Base-by-base conservation (phyloP, 2,329 filamentous ascomycete genomes). In the Drechslerella dactyloides region DNA sequence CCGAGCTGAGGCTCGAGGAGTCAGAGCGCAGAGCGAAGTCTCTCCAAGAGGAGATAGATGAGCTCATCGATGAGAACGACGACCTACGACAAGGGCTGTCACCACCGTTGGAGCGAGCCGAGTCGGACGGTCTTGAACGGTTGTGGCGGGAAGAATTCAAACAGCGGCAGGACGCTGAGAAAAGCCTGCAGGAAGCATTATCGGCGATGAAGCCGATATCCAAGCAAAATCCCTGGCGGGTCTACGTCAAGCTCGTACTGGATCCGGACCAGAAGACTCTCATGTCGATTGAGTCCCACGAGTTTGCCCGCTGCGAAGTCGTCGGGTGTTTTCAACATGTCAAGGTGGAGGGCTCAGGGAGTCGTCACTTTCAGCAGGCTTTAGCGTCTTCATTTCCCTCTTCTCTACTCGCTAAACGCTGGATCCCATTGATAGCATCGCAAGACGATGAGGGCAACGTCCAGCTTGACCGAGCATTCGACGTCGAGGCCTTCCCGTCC, bases 221-320 rank as follows among this genome's bases (percentile, higher is more conserved):
- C 21, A 72, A 72, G 21, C 53, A 72, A 33, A 72, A 72, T 54
- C 68, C 68, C 21, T 72, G 68, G 68, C n/a, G 54, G 48, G 60
- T 72, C 13, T 59, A 65, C 52, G 68, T 72, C 60, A 72, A 72
- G 24, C 51, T 72, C 11, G 51, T 72, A 15, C 23, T 72, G 11
- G 68, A 72, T 42, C 60, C 68, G 11, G 60, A 72, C 24, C 68
- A 72, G 37, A 72, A 48, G 50, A 53, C 33, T 15, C 68, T 60
- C n/a, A 17, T 55, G 4, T 5, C 55, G n/a, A 30, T 13, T 5
- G 60, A 72, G 23, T 72, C 60, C 8, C 55, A 51, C 19, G 68
- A 72, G 27, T 48, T 65, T 23, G 52, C 51, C 21, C 68, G 68
- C 27, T 70, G 53, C 52, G 66, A 70, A 17, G 53, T 55, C 44